phyloP scores from a whole-genome alignment of 2,329 filamentous ascomycete genomes.

The Metarhizium sp. region DNA sequence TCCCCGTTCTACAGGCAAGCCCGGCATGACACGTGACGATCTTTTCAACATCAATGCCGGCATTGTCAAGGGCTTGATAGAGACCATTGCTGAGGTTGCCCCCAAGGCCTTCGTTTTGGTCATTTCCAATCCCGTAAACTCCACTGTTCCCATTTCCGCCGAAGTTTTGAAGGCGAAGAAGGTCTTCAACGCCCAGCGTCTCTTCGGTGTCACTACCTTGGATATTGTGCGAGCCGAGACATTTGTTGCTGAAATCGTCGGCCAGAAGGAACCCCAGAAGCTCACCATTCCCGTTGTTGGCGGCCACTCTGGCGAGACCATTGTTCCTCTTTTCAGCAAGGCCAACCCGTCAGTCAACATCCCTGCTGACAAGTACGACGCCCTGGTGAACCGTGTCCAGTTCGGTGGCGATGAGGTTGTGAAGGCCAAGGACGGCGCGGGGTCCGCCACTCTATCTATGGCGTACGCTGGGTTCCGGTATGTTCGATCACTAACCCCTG shows the following conservation, averaged over 20 bases:
- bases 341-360: constrained; percentile 71
- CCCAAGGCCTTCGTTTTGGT: constrained; percentile 93
- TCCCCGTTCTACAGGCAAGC: constrained; percentile 60
- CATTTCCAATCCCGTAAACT: constrained; percentile 99
- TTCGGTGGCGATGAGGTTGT: constrained; percentile 97
- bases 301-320: constrained; percentile 96
- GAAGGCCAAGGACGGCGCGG: constrained; percentile 85
- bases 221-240: constrained; percentile 98
- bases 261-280: constrained; percentile 73
- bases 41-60: constrained; percentile 99
- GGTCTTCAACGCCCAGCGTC: constrained; percentile 89
- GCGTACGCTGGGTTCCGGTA: constrained; percentile 91
- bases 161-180: constrained; percentile 91
- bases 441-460: constrained; percentile 89
- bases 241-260: constrained; percentile 79
- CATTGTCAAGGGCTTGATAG: constrained; percentile 89
- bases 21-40: constrained; percentile 98
- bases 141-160: constrained; percentile 92
- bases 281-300: constrained; percentile 86
- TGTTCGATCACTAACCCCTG: constrained; percentile 14
- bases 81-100: constrained; percentile 76
- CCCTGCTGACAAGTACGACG: constrained; percentile 82
- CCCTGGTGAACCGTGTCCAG: constrained; percentile 87
- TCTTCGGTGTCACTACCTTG: constrained; percentile 97
- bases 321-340: constrained; percentile 95